Conservation (phyloP, 2,329 filamentous ascomycete genomes). For the Aspergillus glaucus region DNA sequence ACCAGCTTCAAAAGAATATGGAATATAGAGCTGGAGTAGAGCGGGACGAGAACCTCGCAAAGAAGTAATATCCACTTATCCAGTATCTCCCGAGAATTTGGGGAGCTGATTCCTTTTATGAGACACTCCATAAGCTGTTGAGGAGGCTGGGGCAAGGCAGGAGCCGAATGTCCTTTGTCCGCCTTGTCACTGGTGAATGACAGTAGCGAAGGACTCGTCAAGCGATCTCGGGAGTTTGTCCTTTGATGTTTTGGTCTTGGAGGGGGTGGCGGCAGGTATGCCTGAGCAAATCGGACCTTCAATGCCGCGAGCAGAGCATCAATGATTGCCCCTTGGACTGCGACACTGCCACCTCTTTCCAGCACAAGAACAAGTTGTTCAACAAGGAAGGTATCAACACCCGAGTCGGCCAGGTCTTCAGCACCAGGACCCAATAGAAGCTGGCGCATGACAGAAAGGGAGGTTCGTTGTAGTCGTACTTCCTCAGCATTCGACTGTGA, state of each 20-base stretch:
- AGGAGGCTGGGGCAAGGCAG: conserved; percentile 40
- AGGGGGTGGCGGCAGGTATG: conserved; percentile 27
- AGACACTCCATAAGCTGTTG: conserved; percentile 74
- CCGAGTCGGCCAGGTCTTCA: conserved; percentile 36
- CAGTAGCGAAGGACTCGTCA: conserved; percentile 36
- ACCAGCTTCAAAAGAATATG: conserved; percentile 86
- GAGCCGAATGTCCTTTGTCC: conserved; percentile 30
- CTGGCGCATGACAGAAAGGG: conserved; percentile 58
- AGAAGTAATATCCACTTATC: conserved; percentile 91
- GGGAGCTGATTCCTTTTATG: conserved; percentile 70
- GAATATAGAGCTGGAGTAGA: conserved; percentile 80
- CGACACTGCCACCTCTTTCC: conserved; percentile 53
- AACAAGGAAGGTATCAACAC: conserved; percentile 66
- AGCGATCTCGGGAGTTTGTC: conserved; percentile 33
- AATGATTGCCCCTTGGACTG: conserved; percentile 69
- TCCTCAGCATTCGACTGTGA: conserved; percentile 44
- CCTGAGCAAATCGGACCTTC: conserved; percentile 49
- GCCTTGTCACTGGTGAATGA: conserved; percentile 42
- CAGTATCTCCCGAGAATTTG: conserved; percentile 66
- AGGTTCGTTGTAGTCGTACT: conserved; percentile 63
- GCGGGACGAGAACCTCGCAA: conserved; percentile 65
- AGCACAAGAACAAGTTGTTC: conserved; percentile 60
- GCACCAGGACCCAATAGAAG: conserved; percentile 35
- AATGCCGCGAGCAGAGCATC: conserved; percentile 71
- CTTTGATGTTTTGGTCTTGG: conserved; percentile 29